Conservation (phyloP, 164 flowering plant genomes). For the Berberis vulgaris region DNA sequence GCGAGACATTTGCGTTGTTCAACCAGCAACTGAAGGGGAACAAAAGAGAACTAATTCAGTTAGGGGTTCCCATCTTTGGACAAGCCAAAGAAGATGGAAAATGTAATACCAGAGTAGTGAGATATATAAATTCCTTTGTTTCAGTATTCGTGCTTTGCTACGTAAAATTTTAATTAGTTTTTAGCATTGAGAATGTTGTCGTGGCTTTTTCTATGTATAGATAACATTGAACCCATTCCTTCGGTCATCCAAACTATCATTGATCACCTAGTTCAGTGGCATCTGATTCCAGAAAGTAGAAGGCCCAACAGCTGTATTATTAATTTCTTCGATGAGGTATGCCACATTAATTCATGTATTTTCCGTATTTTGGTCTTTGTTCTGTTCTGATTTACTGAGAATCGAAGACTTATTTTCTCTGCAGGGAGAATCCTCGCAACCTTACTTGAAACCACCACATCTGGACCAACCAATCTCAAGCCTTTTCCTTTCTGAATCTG, state of each 20-base stretch:
- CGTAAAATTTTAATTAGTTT: neutral
- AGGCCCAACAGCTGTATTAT: slow-evolving; percentile 89
- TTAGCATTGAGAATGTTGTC: neutral
- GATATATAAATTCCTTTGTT: neutral
- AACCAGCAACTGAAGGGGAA: slow-evolving; percentile 85
- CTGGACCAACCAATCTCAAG: slow-evolving; percentile 83
- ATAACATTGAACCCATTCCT: slow-evolving; percentile 73
- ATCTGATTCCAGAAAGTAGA: slow-evolving; percentile 62
- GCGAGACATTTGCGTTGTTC: slow-evolving; percentile 76
- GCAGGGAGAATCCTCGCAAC: slow-evolving; percentile 92
- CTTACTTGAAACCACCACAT: slow-evolving; percentile 92
- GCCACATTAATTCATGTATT: neutral
- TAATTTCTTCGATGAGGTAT: slow-evolving; percentile 91
- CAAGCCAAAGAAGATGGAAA: slow-evolving; percentile 50
- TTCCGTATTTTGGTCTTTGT: neutral
- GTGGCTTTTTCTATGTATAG: slow-evolving; percentile 26
- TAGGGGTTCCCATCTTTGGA: slow-evolving; percentile 86
- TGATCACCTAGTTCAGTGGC: slow-evolving; percentile 77
- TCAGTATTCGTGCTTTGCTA: neutral
- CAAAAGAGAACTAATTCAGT: slow-evolving; percentile 84
- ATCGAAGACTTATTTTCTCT: neutral
- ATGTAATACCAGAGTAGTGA: slow-evolving; percentile 30
- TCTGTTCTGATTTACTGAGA: neutral
- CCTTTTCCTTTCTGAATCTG: slow-evolving; percentile 68
- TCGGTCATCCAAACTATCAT: slow-evolving; percentile 57